Base-by-base conservation (phyloP, 345 rosid genomes). In the Boechera retrofracta region DNA sequence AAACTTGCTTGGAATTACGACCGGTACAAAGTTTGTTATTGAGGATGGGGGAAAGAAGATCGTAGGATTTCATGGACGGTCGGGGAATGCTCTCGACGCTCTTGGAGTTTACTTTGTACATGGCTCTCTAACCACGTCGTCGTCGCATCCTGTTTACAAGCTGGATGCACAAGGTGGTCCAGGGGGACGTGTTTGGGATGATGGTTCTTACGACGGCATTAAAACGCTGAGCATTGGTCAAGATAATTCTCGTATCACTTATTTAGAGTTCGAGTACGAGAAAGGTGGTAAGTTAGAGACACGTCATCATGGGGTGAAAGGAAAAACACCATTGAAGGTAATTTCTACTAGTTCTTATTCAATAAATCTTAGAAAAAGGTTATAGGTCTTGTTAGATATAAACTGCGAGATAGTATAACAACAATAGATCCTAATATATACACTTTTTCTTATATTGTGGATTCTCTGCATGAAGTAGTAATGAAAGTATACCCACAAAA, bases 11-110 rank as follows among this genome's bases (percentile, higher is more conserved):
- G 68, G 73, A 59, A 2, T 49, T 16, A 31, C 69, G 28, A 29
- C 1, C 1, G 79, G 79, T 59, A 58, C 33, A 29, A 67, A 75
- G 73, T 75, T 75, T 2, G 44, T 5, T 58, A 39, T 75, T 5
- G 73, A 67, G 35, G 67, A 67, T 6, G 45, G 6, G 13, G 67
- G 60, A 48, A 67, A 57, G 60, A 67, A 75, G 79, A 76, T 76
- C 36, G 62, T 15, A 12, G 74, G 79, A 45, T 76, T 68, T 68
- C 69, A 76, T 67, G 74, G 79, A 29, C 68, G 79, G 16, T 68
- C 69, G 6, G 63, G 9, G 18, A 15, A 38, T 59, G 79, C 69
- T 41, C 7, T 76, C 9, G 79, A 76, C 13, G 79, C 79, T 12
- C 44, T 76, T 76, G 74, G 79, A 39, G 79, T 68, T 68, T 76